Conservation (phyloP, 495 filamentous ascomycete genomes). For the Aspergillus heteromorphus region DNA sequence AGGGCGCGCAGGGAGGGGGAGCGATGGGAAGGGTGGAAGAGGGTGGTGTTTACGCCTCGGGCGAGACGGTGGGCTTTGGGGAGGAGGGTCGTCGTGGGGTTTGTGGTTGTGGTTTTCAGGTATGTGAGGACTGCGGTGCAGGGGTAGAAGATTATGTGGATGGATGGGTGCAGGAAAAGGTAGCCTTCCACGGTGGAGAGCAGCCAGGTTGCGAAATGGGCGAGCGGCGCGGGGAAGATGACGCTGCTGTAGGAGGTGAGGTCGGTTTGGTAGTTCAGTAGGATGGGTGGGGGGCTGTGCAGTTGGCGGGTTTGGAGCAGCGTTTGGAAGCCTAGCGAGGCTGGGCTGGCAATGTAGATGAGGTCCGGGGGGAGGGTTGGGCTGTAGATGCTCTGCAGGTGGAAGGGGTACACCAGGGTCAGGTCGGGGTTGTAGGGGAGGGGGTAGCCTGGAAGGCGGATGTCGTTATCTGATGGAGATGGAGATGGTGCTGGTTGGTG, state of each 20-base stretch:
- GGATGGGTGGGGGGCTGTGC: slow-evolving; percentile 43
- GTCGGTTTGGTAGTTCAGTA: slow-evolving; percentile 64
- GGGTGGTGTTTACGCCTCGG: slow-evolving; percentile 54
- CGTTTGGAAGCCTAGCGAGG: slow-evolving; percentile 59
- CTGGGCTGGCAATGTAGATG: slow-evolving; percentile 60
- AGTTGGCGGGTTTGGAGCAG: slow-evolving; percentile 54
- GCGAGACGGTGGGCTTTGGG: slow-evolving; percentile 47
- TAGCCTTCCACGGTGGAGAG: slow-evolving; percentile 53
- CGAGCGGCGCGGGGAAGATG: slow-evolving; percentile 53
- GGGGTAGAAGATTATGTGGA: slow-evolving; percentile 59
- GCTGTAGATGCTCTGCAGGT: slow-evolving; percentile 47
- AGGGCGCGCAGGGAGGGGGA: neutral
- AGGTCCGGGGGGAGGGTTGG: slow-evolving; percentile 52
- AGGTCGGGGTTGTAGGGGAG: slow-evolving; percentile 63
- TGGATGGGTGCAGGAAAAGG: slow-evolving; percentile 50
- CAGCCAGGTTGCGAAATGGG: slow-evolving; percentile 48
- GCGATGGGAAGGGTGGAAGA: slow-evolving; percentile 44
- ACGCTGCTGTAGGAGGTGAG: slow-evolving; percentile 58
- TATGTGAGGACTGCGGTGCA: slow-evolving; percentile 51
- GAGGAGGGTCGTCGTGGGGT: no score
- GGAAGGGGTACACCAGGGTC: slow-evolving; percentile 57
- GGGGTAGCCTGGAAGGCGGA: slow-evolving; percentile 52
- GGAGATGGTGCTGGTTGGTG: slow-evolving; percentile 2
- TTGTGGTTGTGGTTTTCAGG: slow-evolving; percentile 44
- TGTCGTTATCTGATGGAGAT: slow-evolving; percentile 21